phyloP scores from a whole-genome alignment of 208 protist genomes.

The Acanthamoeba quina region DNA sequence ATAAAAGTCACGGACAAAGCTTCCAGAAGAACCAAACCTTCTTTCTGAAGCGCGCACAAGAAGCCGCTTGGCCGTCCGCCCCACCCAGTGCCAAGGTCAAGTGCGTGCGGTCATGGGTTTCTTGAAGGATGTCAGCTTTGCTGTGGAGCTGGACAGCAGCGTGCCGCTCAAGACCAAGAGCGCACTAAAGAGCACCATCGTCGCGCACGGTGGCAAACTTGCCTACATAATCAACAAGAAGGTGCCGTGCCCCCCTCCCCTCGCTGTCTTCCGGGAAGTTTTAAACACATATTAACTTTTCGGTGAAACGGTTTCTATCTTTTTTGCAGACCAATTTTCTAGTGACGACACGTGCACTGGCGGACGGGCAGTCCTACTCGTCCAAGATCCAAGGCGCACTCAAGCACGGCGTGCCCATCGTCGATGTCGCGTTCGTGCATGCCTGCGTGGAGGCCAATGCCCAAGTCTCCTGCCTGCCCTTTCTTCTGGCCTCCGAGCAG shows the following conservation, averaged over 20 bases:
- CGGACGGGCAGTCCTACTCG: not conserved
- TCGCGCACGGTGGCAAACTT: not conserved
- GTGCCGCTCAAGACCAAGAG: constrained; percentile 10
- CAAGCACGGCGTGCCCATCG: constrained; percentile 42
- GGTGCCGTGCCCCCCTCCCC: not conserved
- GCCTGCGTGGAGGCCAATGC: constrained; percentile 24
- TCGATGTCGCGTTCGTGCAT: not conserved
- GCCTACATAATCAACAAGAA: constrained; percentile 12
- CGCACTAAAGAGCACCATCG: not conserved
- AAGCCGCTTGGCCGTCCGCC: no score
- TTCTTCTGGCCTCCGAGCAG: constrained; percentile 12
- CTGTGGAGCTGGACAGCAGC: constrained; percentile 10
- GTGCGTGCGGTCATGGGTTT: not conserved
- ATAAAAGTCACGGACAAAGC: no score
- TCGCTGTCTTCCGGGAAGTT: not conserved
- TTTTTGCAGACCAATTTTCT: not conserved
- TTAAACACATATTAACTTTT: not conserved
- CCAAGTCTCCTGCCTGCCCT: not conserved
- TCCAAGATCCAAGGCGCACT: not conserved
- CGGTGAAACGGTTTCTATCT: not conserved
- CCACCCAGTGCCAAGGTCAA: not conserved
- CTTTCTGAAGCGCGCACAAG: no score
- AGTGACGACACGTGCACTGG: not conserved
- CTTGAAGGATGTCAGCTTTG: not conserved
- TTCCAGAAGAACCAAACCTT: no score